These are phyloP conservation scores for Escovopsis sp. DNA, from an alignment of 2,329 filamentous ascomycete genomes.

Conservation along the genomic window DNA sequence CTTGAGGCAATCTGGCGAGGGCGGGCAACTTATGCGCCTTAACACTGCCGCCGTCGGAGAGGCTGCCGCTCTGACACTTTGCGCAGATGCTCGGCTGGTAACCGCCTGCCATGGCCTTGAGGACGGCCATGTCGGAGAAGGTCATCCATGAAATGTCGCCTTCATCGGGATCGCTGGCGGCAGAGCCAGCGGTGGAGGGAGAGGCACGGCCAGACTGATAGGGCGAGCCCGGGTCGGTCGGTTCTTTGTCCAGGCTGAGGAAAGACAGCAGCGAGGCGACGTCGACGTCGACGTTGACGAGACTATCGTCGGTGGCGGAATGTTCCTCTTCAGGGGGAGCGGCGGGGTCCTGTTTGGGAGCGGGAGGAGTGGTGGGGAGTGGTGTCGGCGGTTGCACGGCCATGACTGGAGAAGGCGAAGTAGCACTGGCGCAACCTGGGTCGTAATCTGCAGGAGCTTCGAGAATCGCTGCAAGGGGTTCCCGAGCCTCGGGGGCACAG, in stretches of 20 bases:
- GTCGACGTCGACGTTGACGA: conserved; percentile 7
- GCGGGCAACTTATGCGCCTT: neutral
- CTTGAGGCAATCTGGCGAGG: conserved; percentile 19
- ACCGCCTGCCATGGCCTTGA: conserved; percentile 8
- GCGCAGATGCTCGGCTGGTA: neutral
- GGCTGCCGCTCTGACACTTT: neutral
- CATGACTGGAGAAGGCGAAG: conserved; percentile 13
- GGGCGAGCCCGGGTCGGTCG: too few species aligned
- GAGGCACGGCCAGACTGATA: neutral
- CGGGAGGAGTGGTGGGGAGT: conserved; percentile 7
- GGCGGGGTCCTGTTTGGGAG: conserved; percentile 9
- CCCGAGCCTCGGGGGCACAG: too few species aligned
- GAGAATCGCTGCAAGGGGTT: neutral
- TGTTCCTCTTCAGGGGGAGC: conserved; percentile 7
- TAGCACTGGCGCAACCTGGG: conserved; percentile 1
- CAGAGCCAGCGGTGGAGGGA: conserved; percentile 6
- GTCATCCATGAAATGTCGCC: conserved; percentile 11
- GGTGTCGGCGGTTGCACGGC: conserved; percentile 9
- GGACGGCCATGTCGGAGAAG: conserved; percentile 10
- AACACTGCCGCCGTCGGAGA: neutral
- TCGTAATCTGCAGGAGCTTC: too few species aligned
- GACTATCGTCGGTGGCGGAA: conserved; percentile 8
- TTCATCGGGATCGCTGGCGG: conserved; percentile 6
- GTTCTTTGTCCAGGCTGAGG: conserved; percentile 3
- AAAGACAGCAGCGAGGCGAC: conserved; percentile 3